phyloP scores from a whole-genome alignment of 2,329 filamentous ascomycete genomes.

The Aspergillus eucalypticola region DNA sequence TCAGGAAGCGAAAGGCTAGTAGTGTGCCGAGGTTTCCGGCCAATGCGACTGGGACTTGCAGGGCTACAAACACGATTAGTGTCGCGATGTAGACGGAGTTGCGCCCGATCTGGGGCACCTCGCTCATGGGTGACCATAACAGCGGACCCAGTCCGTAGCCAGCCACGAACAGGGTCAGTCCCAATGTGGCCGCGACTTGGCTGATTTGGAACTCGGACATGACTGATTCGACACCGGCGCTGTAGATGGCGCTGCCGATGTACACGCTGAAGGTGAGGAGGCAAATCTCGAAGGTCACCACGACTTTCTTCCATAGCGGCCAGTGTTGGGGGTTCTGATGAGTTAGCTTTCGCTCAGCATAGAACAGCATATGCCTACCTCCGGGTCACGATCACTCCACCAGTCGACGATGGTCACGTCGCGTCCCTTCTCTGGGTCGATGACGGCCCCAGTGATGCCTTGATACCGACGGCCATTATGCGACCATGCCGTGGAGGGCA shows the following conservation, averaged over 20 bases:
- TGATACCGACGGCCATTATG: conserved; percentile 33
- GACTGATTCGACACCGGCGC: conserved; percentile 44
- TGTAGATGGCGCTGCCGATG: conserved; percentile 53
- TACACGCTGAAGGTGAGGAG: conserved; percentile 54
- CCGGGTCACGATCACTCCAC: conserved; percentile 49
- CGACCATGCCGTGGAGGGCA: conserved; percentile 16
- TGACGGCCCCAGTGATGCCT: conserved; percentile 42
- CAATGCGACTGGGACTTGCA: conserved; percentile 49
- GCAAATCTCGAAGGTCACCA: conserved; percentile 50
- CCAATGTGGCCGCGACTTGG: conserved; percentile 42
- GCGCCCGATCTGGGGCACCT: conserved; percentile 52
- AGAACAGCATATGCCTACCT: conserved; percentile 26
- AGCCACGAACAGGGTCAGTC: conserved; percentile 51
- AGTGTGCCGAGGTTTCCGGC: conserved; percentile 53
- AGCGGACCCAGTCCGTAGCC: conserved; percentile 53
- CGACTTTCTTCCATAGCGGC: conserved; percentile 44
- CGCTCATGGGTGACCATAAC: conserved; percentile 45
- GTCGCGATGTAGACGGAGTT: conserved; percentile 52
- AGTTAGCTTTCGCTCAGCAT: neutral
- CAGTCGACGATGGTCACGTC: conserved; percentile 55
- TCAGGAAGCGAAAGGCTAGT: conserved; percentile 53
- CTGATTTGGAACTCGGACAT: conserved; percentile 44
- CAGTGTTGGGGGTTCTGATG: conserved; percentile 49
- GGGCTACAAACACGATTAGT: conserved; percentile 49
- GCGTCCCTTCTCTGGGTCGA: conserved; percentile 56